Evolutionary conservation across 768 basidiomycete species (phyloP).

Genomic region (Naematelia aurantialba): DNA sequence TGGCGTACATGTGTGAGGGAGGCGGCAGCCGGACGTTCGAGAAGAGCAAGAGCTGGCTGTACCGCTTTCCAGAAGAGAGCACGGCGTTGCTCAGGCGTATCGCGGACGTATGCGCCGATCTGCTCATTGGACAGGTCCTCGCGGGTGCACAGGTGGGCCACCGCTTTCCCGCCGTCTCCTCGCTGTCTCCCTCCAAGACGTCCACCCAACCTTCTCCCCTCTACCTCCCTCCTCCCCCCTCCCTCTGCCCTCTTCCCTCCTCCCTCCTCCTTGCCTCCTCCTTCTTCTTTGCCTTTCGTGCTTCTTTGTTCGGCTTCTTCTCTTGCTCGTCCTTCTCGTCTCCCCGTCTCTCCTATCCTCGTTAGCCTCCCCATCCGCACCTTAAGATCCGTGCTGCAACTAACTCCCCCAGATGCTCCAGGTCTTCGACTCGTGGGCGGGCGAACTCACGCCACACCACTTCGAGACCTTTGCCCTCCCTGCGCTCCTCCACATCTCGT

Average conservation of each 20-base stretch:
- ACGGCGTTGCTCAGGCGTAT: constrained; percentile 71
- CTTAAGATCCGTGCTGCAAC: too few species aligned
- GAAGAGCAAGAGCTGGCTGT: constrained; percentile 91
- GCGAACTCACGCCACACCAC: constrained; percentile 83
- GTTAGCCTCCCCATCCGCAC: too few species aligned
- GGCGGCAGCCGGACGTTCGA: constrained; percentile 85
- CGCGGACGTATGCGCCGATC: constrained; percentile 84
- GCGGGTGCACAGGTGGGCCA: constrained; percentile 87
- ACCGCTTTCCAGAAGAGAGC: constrained; percentile 80
- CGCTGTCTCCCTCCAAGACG: not conserved
- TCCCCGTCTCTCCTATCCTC: not conserved
- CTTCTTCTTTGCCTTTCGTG: not conserved
- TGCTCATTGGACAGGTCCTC: constrained; percentile 83
- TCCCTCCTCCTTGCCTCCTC: too few species aligned
- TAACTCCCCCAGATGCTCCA: constrained; percentile 97
- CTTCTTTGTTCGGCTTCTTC: not conserved
- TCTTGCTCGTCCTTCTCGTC: not conserved
- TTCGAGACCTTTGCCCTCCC: constrained; percentile 81
- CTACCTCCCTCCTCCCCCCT: too few species aligned
- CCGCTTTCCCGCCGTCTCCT: too few species aligned
- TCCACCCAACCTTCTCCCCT: not conserved
- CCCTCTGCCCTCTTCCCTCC: too few species aligned
- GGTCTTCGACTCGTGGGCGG: constrained; percentile 95
- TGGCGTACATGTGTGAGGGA: constrained; percentile 97
- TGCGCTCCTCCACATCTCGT: constrained; percentile 67